These are phyloP conservation scores for Amanita polypyramis DNA, from an alignment of 768 basidiomycete genomes.

Conservation along the genomic window DNA sequence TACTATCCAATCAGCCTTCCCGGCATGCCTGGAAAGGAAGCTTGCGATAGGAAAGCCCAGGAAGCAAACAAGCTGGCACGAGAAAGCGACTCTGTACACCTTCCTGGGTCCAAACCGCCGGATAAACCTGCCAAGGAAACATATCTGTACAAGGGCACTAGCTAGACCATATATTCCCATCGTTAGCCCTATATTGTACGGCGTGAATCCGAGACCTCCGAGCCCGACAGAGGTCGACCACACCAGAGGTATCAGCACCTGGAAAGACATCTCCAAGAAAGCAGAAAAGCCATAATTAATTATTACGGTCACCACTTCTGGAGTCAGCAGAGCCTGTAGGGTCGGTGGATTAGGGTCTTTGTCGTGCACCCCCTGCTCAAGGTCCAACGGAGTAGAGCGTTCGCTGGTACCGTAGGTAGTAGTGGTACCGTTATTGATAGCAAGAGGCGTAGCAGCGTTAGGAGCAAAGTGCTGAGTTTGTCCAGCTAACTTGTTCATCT, in stretches of 20 bases:
- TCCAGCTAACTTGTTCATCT: neutral
- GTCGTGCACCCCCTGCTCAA: neutral
- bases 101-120: slow-evolving; percentile 32
- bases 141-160: slow-evolving; percentile 41
- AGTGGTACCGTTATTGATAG: neutral
- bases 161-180: slow-evolving; percentile 38
- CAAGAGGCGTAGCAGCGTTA: neutral
- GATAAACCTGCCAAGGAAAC: slow-evolving; percentile 34
- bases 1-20: neutral
- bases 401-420: neutral
- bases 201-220: slow-evolving; percentile 46
- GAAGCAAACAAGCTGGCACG: slow-evolving; percentile 11
- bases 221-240: slow-evolving; percentile 38
- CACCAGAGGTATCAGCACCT: slow-evolving; percentile 15
- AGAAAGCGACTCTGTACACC: slow-evolving; percentile 27
- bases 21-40: slow-evolving; percentile 2
- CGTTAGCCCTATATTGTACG: slow-evolving; percentile 41
- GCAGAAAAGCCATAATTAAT: neutral
- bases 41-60: slow-evolving; percentile 10
- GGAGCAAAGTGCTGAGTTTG: neutral
- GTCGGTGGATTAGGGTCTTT: neutral
- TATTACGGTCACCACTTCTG: neutral
- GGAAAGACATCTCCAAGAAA: neutral
- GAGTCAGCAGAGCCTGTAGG: neutral
- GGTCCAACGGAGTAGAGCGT: neutral